Evolutionary conservation across 257 asterid genomes (phyloP).

Genomic region (Scutellaria baicalensis): DNA sequence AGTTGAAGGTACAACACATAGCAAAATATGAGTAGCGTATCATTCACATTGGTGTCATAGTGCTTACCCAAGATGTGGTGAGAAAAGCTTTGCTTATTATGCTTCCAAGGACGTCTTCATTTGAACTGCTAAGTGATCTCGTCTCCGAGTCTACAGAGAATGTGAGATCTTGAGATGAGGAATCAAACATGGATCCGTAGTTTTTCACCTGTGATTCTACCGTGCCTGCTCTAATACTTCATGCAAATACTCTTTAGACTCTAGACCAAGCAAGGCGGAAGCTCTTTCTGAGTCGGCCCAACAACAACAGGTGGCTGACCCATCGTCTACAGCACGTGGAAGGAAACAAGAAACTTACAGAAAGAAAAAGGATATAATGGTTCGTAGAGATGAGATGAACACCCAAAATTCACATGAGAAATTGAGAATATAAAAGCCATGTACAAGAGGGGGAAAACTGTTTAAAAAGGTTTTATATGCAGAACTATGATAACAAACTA

Average conservation of each 20-base stretch:
- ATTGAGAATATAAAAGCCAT: too few species aligned
- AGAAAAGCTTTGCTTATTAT: slow-evolving; percentile 35
- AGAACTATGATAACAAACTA: too few species aligned
- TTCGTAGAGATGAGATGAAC: neutral
- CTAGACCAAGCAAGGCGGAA: slow-evolving; percentile 55
- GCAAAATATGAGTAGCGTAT: neutral
- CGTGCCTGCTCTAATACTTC: slow-evolving; percentile 35
- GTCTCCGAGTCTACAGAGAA: slow-evolving; percentile 28
- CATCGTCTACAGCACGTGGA: slow-evolving; percentile 53
- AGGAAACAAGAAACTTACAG: neutral
- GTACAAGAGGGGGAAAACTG: too few species aligned
- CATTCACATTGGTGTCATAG: neutral
- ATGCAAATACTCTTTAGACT: slow-evolving; percentile 25
- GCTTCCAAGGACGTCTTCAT: slow-evolving; percentile 40
- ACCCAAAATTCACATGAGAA: neutral
- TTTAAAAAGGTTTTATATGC: too few species aligned
- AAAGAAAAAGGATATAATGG: neutral
- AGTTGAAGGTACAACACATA: neutral
- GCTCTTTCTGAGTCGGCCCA: slow-evolving; percentile 66
- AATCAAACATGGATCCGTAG: slow-evolving; percentile 41
- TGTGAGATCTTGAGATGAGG: slow-evolving; percentile 43
- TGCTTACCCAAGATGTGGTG: slow-evolving; percentile 48
- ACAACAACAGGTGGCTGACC: slow-evolving; percentile 69
- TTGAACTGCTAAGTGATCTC: slow-evolving; percentile 26
- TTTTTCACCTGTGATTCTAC: slow-evolving; percentile 50